A percentile compares a stretch with the other conserved stretches of the same genome.
Conservation (phyloP, 2,329 filamentous ascomycete species). For the Podosphaera aphanis region DNA sequence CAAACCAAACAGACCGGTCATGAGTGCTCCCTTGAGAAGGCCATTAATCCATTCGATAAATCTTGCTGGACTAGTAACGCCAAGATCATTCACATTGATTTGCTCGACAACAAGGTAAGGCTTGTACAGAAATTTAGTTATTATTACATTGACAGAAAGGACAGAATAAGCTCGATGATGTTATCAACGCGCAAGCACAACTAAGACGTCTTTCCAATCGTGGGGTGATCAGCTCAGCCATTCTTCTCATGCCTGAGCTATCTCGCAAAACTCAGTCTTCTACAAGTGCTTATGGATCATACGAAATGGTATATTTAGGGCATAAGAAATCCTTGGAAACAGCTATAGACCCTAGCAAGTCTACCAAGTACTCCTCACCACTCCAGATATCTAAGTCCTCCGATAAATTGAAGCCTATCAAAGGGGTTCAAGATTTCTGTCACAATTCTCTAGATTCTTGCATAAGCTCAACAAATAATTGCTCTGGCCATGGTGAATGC, state of each 20-base stretch:
- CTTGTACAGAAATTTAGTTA: not conserved
- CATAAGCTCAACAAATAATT: constrained; percentile 45
- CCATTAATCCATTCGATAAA: constrained; percentile 12
- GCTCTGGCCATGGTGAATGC: constrained; percentile 64
- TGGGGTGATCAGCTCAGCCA: constrained; percentile 11
- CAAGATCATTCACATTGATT: constrained; percentile 11
- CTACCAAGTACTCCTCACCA: not conserved
- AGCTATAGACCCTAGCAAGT: no score
- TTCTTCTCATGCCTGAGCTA: constrained; percentile 13
- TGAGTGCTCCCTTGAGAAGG: constrained; percentile 10
- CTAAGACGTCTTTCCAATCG: constrained; percentile 11
- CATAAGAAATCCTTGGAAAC: no score
- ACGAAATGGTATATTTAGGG: constrained; percentile 4
- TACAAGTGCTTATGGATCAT: constrained; percentile 12
- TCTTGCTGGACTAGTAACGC: constrained; percentile 17
- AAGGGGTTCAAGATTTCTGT: constrained; percentile 37
- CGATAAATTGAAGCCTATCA: constrained; percentile 4
- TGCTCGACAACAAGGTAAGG: constrained; percentile 10
- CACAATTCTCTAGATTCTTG: constrained; percentile 50
- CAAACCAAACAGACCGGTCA: constrained; percentile 8
- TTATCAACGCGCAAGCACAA: constrained; percentile 9
- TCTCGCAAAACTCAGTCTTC: constrained; percentile 6
- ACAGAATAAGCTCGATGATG: constrained; percentile 6
- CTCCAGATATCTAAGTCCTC: constrained; percentile 7
- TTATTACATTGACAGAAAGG: constrained; percentile 1